These are phyloP conservation scores for Cutaneotrichosporon daszewskae DNA, from an alignment of 1,284 basidiomycete species.

Conservation along the genomic window DNA sequence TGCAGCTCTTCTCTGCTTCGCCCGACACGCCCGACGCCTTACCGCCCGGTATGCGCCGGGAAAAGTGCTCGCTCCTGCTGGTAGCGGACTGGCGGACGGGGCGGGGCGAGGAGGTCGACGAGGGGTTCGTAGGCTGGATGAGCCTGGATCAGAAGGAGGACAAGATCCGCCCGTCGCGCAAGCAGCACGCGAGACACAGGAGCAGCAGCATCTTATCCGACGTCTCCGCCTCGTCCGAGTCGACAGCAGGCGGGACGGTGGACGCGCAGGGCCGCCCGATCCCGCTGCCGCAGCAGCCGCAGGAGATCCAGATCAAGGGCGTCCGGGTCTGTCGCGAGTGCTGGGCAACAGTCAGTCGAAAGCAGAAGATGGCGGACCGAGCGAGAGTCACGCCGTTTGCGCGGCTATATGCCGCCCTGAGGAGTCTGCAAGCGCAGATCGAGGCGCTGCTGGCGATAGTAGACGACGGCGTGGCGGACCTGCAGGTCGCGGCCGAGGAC, in stretches of 20 bases:
- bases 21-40: constrained; percentile 18
- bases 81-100: constrained; percentile 69
- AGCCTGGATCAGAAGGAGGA: constrained; percentile 19
- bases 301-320: constrained; percentile 72
- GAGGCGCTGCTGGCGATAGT: constrained; percentile 63
- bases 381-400: constrained; percentile 59
- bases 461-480: constrained; percentile 59
- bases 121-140: constrained; percentile 69
- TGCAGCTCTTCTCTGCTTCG: constrained; percentile 34
- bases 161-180: not conserved
- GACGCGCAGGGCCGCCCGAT: constrained; percentile 15
- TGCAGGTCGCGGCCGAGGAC: constrained; percentile 44
- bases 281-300: constrained; percentile 44
- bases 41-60: constrained; percentile 54
- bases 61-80: constrained; percentile 70
- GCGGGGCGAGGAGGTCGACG: constrained; percentile 73
- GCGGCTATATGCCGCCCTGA: constrained; percentile 67
- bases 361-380: constrained; percentile 72
- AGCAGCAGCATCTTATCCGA: not conserved
- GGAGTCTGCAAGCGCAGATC: constrained; percentile 70
- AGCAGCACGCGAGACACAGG: constrained; percentile 1
- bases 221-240: not conserved
- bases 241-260: constrained; percentile 6
- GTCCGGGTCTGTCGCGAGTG: constrained; percentile 79
- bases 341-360: constrained; percentile 72